Percentiles rank a stretch among this genome's conserved stretches.
phyloP scores from a whole-genome alignment of 176 grass and related monocot species.

The Triticum turgidum region DNA sequence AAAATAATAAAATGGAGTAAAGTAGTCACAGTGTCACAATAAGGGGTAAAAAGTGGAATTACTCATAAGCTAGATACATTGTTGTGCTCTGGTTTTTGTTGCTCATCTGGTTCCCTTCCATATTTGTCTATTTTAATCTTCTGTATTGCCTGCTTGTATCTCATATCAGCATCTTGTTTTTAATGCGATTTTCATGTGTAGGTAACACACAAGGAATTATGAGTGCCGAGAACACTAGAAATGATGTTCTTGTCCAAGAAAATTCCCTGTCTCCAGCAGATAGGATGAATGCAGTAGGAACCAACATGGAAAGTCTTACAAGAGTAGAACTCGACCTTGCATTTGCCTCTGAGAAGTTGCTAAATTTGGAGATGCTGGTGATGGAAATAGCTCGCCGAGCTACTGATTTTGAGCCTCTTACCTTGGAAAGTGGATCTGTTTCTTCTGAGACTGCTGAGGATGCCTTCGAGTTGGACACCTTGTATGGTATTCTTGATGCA shows the following conservation, averaged over 20 bases:
- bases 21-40: neutral
- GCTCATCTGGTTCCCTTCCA: neutral
- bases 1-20: neutral
- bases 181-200: neutral
- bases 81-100: neutral
- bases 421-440: conserved; percentile 43
- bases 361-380: conserved; percentile 84
- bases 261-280: neutral
- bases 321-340: conserved; percentile 70
- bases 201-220: conserved; percentile 33
- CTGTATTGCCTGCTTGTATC: neutral
- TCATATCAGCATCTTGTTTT: neutral
- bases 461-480: conserved; percentile 64
- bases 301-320: conserved; percentile 48
- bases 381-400: conserved; percentile 71
- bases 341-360: conserved; percentile 78
- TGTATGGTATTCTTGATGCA: conserved; percentile 62
- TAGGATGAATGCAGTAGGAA: conserved; percentile 23
- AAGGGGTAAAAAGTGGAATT: neutral
- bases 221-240: conserved; percentile 21
- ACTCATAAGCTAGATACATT: neutral
- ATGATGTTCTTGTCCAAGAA: conserved; percentile 32
- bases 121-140: neutral
- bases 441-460: conserved; percentile 47
- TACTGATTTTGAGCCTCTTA: conserved; percentile 53